Base-by-base conservation (phyloP, 2,329 filamentous ascomycete species). In the Clonostachys chloroleuca region DNA sequence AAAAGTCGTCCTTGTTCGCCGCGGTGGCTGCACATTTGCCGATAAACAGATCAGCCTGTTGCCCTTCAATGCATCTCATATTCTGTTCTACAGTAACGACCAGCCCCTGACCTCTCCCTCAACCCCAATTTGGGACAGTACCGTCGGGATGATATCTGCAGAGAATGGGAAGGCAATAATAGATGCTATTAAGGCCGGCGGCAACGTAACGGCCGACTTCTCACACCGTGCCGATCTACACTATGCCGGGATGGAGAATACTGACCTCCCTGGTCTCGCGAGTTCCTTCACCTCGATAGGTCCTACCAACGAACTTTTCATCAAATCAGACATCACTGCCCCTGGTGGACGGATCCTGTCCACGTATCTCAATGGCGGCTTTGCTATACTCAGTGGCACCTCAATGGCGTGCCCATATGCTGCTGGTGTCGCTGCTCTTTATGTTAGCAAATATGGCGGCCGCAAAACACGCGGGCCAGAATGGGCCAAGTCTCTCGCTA, bases 381-480 rank as follows among this genome's bases (percentile, higher is more conserved):
- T 61, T 46, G 63, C 62, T 5, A 62, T 75, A 7, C 59, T 70
- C 33, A 70, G 65, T 44, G 74, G 74, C 41, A 77, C 74, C 1
- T 74, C 70, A 3, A 77, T 77, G 74, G 67, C 72, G 4, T 66
- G 65, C 42, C 72, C 72, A 2, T 72, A 72, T 47, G 62, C 73
- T 10, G 72, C 72, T 20, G 72, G 70, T 33, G 59, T 68, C 18
- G 64, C 66, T 4, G 66, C 65, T 16, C 56, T 69, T 13, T 68
- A 64, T 42, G 59, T 68, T 44, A 50, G 59, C 7, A 56, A 53
- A 12, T 51, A 59, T 33, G 66, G 65, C 9, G 63, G 66, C 5
- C 62, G 62, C 10, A 47, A 48, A 4, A 49, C 54, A 2, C 57
- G 67, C 36, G 64, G 63, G 17, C 56, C 57, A 33, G 58, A 49